These are phyloP conservation scores for Amanita pseudoporphyria DNA, from an alignment of 768 basidiomycete genomes.

Conservation along the genomic window DNA sequence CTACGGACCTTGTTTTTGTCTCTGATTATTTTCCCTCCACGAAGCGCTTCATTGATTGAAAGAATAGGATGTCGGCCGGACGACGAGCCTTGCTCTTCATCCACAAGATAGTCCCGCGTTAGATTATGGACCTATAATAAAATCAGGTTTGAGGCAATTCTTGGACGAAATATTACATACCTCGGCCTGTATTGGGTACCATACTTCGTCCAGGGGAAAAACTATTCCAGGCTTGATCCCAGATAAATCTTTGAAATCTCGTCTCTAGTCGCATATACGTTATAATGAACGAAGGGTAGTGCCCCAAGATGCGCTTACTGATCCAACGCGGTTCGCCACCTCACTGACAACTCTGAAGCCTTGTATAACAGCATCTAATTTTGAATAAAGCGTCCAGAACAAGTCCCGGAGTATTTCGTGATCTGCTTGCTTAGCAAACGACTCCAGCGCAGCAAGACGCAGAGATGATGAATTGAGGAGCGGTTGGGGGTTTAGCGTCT, in stretches of 20 bases:
- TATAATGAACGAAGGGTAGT: neutral
- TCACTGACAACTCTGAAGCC: conserved; percentile 86
- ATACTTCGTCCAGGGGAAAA: conserved; percentile 81
- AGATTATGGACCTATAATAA: conserved; percentile 63
- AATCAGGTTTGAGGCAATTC: conserved; percentile 3
- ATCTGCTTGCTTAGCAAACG: conserved; percentile 60
- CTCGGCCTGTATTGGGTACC: conserved; percentile 84
- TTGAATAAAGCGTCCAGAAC: conserved; percentile 97
- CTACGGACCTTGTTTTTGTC: conserved; percentile 66
- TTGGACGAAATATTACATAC: conserved; percentile 28
- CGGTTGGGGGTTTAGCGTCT: conserved; percentile 3
- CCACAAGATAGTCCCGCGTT: conserved; percentile 84
- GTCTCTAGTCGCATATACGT: conserved; percentile 41
- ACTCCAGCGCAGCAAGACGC: conserved; percentile 65
- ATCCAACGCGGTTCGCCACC: conserved; percentile 82
- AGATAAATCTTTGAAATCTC: conserved; percentile 85
- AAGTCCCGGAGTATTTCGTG: conserved; percentile 84
- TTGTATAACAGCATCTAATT: conserved; percentile 88
- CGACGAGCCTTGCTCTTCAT: conserved; percentile 74
- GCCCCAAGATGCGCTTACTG: conserved; percentile 44
- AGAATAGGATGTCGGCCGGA: conserved; percentile 82
- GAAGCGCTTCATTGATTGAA: conserved; percentile 89
- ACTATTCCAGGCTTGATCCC: conserved; percentile 66
- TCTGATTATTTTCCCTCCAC: conserved; percentile 69
- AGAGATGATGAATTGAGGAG: conserved; percentile 22